Evolutionary conservation across 2,329 filamentous ascomycete species (phyloP).

Genomic region (Penicillium sp.): DNA sequence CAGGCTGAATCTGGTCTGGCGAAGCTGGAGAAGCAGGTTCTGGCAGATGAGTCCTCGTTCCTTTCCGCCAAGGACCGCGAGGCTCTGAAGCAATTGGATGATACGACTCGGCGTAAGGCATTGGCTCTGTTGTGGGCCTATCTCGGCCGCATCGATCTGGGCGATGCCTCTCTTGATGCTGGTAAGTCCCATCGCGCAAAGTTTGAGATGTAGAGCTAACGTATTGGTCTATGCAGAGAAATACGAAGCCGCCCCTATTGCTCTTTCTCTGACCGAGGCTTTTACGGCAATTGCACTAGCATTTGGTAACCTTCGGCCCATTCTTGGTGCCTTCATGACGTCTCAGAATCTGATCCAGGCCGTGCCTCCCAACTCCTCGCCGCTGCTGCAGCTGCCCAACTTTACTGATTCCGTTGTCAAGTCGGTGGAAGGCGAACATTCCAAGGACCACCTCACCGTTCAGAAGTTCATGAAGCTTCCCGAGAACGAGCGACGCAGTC

Average conservation of each 20-base stretch:
- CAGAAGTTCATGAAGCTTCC: constrained; percentile 87
- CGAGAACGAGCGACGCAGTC: constrained; percentile 67
- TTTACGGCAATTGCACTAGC: constrained; percentile 84
- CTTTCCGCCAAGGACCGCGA: constrained; percentile 71
- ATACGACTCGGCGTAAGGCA: constrained; percentile 76
- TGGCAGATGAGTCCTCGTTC: constrained; percentile 58
- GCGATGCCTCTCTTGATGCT: constrained; percentile 71
- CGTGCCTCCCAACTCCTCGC: constrained; percentile 74
- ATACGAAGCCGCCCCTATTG: constrained; percentile 82
- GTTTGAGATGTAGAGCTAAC: not conserved
- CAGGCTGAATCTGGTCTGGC: constrained; percentile 76
- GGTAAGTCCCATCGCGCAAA: constrained; percentile 35
- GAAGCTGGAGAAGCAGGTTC: constrained; percentile 77
- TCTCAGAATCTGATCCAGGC: constrained; percentile 90
- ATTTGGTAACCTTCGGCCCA: constrained; percentile 77
- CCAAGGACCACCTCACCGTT: constrained; percentile 71
- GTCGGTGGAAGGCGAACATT: constrained; percentile 54
- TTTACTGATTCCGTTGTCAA: constrained; percentile 64
- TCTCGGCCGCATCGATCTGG: constrained; percentile 80
- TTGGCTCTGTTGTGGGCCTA: constrained; percentile 93
- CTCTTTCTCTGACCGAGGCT: constrained; percentile 77
- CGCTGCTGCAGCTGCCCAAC: constrained; percentile 86
- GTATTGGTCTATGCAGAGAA: constrained; percentile 56
- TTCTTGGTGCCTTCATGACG: constrained; percentile 75
- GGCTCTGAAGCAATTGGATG: constrained; percentile 75